phyloP scores from a whole-genome alignment of 2,329 filamentous ascomycete species.

The Arthrobotrys iridis region DNA sequence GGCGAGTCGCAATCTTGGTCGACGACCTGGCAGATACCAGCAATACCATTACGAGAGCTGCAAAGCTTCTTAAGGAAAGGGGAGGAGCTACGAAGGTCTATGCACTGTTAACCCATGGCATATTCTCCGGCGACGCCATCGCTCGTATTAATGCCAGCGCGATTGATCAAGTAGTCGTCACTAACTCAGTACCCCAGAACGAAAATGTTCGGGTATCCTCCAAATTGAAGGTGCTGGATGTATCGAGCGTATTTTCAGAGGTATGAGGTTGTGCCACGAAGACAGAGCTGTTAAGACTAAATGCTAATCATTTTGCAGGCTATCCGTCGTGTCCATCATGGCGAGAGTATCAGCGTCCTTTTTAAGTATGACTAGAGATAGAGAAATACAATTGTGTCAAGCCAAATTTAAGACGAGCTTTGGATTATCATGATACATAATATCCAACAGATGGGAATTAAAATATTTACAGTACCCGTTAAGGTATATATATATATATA shows the following conservation, averaged over 20 bases:
- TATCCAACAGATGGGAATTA: background rate
- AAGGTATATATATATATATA: background rate
- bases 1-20: conserved; percentile 85
- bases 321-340: conserved; percentile 94
- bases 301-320: conserved; percentile 66
- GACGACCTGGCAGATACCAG: conserved; percentile 96
- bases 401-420: background rate
- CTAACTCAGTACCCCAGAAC: conserved; percentile 90
- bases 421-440: background rate
- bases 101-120: conserved; percentile 91
- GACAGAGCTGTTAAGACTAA: too few species aligned
- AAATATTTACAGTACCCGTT: background rate
- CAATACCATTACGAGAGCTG: conserved; percentile 95
- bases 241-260: conserved; percentile 66
- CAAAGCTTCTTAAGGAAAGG: conserved; percentile 88
- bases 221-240: conserved; percentile 91
- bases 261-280: too few species aligned
- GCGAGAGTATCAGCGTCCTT: conserved; percentile 94
- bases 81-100: conserved; percentile 89
- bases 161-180: conserved; percentile 92
- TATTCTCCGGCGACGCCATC: conserved; percentile 94
- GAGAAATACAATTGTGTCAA: background rate
- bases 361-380: conserved; percentile 78
- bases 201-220: conserved; percentile 80
- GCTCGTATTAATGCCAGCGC: conserved; percentile 91